Conservation (phyloP, 768 basidiomycete species). For the Lactarius sp. region DNA sequence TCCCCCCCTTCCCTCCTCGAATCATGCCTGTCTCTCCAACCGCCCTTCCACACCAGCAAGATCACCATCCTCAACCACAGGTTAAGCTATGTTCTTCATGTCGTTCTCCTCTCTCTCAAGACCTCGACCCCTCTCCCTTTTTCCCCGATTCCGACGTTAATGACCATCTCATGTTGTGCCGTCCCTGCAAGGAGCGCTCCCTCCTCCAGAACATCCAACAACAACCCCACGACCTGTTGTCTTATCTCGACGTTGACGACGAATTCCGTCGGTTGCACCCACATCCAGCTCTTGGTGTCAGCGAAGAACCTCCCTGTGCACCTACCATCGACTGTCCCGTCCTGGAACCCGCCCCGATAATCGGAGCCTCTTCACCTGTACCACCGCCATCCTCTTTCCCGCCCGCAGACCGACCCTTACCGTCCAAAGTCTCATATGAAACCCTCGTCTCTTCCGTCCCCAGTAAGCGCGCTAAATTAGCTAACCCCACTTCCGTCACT, state of each 20-base stretch:
- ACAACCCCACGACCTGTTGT: conserved; percentile 2
- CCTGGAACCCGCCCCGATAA: neutral
- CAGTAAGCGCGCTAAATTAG: conserved; percentile 34
- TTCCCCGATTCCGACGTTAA: conserved; percentile 20
- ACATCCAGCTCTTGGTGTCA: conserved; percentile 9
- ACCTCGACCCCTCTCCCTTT: conserved; percentile 18
- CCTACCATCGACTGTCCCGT: conserved; percentile 1
- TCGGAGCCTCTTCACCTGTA: conserved; percentile 9
- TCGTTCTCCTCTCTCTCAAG: conserved; percentile 22
- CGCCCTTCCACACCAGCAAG: conserved; percentile 17
- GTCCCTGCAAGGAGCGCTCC: conserved; percentile 20
- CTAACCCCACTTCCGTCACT: conserved; percentile 40
- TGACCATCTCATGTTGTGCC: conserved; percentile 23
- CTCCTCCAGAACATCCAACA: conserved; percentile 15
- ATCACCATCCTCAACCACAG: conserved; percentile 15
- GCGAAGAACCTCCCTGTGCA: conserved; percentile 11
- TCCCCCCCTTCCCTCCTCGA: neutral
- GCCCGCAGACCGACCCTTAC: conserved; percentile 10
- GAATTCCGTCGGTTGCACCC: conserved; percentile 6
- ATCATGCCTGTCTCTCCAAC: conserved; percentile 18
- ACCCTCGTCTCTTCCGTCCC: conserved; percentile 33
- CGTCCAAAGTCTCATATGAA: conserved; percentile 5
- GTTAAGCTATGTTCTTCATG: conserved; percentile 25
- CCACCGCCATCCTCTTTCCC: neutral
- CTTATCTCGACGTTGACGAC: conserved; percentile 1